Evolutionary conservation across 2,329 filamentous ascomycete species (phyloP).

Genomic region (Zymoseptoria crescenta): DNA sequence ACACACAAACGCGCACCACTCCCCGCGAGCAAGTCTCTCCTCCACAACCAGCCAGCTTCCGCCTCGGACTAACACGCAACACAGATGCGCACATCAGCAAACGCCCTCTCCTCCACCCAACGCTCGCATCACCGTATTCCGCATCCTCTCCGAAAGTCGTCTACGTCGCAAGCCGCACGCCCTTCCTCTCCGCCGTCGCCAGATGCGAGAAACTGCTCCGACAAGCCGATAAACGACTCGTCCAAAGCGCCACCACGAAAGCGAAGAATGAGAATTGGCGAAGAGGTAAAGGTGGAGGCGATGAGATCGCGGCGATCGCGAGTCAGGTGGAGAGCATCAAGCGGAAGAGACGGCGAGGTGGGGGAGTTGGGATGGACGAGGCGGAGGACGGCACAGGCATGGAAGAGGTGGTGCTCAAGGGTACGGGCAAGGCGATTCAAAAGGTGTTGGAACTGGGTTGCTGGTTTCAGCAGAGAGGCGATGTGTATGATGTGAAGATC

Average conservation of each 20-base stretch:
- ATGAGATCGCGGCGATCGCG: conserved; percentile 32
- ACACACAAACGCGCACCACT: neutral
- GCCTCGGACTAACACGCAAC: neutral
- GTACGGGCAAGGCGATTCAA: conserved; percentile 59
- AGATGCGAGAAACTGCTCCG: conserved; percentile 58
- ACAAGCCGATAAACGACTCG: conserved; percentile 45
- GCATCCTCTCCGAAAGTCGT: conserved; percentile 48
- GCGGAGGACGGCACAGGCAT: conserved; percentile 28
- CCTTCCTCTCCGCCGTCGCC: conserved; percentile 61
- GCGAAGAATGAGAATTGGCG: conserved; percentile 19
- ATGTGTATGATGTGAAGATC: conserved; percentile 51
- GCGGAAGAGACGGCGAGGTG: conserved; percentile 12
- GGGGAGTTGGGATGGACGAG: conserved; percentile 15
- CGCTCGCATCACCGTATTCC: conserved; percentile 48
- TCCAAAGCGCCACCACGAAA: conserved; percentile 33
- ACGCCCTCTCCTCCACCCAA: conserved; percentile 51
- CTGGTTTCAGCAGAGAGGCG: conserved; percentile 54
- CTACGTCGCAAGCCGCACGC: conserved; percentile 58
- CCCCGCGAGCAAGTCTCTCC: neutral
- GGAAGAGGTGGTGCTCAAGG: conserved; percentile 54
- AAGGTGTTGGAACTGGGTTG: conserved; percentile 55
- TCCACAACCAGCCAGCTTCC: neutral
- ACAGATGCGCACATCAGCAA: conserved; percentile 45
- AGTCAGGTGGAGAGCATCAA: conserved; percentile 26
- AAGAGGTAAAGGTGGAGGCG: conserved; percentile 8